Base-by-base conservation (phyloP, 371 early-diverging fungal genomes). In the Mortierella sp. region DNA sequence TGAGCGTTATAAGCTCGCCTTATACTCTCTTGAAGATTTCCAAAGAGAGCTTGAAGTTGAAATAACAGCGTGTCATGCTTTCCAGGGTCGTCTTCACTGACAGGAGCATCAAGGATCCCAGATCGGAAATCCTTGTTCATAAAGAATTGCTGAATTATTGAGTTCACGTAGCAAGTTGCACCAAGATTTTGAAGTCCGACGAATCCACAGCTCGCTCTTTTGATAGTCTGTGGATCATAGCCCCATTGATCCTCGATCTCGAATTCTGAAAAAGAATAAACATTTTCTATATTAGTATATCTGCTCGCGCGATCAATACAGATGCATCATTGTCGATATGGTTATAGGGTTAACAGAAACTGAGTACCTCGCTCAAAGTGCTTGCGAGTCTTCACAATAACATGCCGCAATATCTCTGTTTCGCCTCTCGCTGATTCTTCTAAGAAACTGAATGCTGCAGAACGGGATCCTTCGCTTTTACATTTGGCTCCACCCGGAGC, bases 81-180 rank as follows among this genome's bases (percentile, higher is more conserved):
- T 40, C 71, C 72, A 28, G 74, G 60, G 45, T 72, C 72, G 14
- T 43, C 69, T 9, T 67, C 76, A 14, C 30, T 62, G 8, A 75
- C 55, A 24, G 81, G 78, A 3, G 84, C 83, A 32, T 73, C 62
- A n/a, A 90, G 72, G 14, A 90, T 78, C 6, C 81, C 84, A 22
- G 74, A 18, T 22, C 90, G 72, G 72, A 89, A 89, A 9, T 70
- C 62, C 60, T 62, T 67, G 62, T 87, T 85, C 90, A 88, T 90
- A 52, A 73, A 90, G 62, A 92, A 84, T 71, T 89, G 89, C 62
- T 92, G 93, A 26, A 91, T 57, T 40, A 86, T 66, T 2, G 88
- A 83, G 83, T 93, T 92, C 68, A 91, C 85, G 75, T 88, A 92
- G 68, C 93, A 92, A 10, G 92, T 93, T 45, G 93, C 92, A 3